Evolutionary conservation across 345 rosid species (phyloP).

Genomic region (Citrus mangshanensis): DNA sequence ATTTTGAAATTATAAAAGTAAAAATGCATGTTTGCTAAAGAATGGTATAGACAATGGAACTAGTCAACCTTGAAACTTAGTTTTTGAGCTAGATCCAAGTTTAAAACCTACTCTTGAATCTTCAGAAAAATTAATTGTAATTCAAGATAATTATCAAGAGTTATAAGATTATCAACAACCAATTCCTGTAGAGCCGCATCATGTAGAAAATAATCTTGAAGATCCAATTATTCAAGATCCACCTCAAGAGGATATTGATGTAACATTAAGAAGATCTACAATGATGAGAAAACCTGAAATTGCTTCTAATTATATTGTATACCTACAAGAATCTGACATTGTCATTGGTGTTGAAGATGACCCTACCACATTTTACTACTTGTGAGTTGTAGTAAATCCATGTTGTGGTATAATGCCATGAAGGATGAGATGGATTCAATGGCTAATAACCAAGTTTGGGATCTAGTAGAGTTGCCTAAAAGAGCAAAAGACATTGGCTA

Average conservation of each 20-base stretch:
- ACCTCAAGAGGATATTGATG: background rate
- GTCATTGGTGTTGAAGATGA: background rate
- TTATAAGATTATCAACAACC: background rate
- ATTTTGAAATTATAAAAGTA: no score
- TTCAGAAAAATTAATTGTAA: background rate
- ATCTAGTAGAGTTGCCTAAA: background rate
- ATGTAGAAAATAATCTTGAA: background rate
- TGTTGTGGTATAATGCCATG: background rate
- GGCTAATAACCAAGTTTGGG: background rate
- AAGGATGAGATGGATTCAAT: background rate
- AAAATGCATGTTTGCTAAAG: background rate
- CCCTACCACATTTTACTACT: background rate
- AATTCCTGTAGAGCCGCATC: background rate
- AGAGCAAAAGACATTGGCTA: background rate
- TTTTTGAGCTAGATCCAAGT: background rate
- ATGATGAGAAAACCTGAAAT: background rate
- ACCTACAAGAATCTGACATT: background rate
- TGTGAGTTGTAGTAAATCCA: background rate
- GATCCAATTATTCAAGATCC: background rate
- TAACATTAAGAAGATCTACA: background rate
- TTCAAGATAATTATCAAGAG: background rate
- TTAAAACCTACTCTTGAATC: background rate
- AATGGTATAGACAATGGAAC: no score
- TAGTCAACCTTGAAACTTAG: background rate
- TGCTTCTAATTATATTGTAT: conserved; percentile 24